Evolutionary conservation across 352 stramenopile species (phyloP), one percentile per base, ranked within the genome.

Genomic region (Globisporangium iwayamae): DNA sequence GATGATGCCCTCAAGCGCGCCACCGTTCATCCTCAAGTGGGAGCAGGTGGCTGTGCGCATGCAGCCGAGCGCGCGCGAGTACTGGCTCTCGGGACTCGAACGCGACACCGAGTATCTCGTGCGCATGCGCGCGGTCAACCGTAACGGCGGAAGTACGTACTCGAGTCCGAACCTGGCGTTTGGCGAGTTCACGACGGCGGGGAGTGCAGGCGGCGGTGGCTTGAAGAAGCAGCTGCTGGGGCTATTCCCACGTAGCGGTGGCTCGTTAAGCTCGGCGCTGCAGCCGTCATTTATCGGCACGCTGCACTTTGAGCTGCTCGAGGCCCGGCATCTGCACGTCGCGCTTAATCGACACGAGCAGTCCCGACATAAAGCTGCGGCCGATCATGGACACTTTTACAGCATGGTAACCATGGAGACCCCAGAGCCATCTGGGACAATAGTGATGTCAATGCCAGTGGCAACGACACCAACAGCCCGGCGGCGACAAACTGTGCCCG

Each of bases 61-160:
- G 39, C 68, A 82, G n/a, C 59, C 80, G 11, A 62, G 75, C 16
- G 78, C 79, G 14, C 69, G 56, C n/a, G 78, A 88, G 25, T 78
- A 89, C 62, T 89, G 79, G 79, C 52, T 91, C 18, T 70, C 70
- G 16, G 73, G 71, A 1, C 74, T 91, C 3, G 77, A 89, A 11
- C 67, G 62, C 56, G 76, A 81, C 36, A 80, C 69, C 1, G 82
- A 89, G 41, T 90, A 91, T 22, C 69, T 89, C 32, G 66, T 91
- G 2, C 78, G 82, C 7, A 78, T 91, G 65, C 71, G 79, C 16
- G 68, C 71, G 1, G 70, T 77, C 10, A 91, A 91, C 57, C 73
- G 80, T 8, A 90, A 91, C 52, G 82, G 82, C 2, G 80, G 75
- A 54, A 82, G 82, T 45, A 69, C 74, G n/a, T 91, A 82, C 55